phyloP scores from a whole-genome alignment of 2,329 filamentous ascomycete species.

The Aspergillus fumigatiaffinis region DNA sequence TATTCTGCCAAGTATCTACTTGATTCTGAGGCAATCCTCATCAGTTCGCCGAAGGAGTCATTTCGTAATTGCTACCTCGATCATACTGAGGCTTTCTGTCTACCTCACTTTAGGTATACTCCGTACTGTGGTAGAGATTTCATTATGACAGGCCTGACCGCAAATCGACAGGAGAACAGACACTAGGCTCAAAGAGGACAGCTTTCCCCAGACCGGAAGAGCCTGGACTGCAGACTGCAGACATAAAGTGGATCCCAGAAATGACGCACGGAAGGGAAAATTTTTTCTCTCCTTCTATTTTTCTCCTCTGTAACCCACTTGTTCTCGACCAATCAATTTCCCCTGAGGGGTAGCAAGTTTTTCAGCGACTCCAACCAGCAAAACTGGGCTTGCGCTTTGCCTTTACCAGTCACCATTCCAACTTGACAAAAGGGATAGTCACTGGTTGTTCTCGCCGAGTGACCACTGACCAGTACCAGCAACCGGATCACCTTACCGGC shows the following conservation, averaged over 20 bases:
- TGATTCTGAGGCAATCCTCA: too few species aligned
- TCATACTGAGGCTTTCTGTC: too few species aligned
- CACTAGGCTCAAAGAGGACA: constrained; percentile 3
- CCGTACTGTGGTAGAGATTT: too few species aligned
- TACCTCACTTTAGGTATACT: too few species aligned
- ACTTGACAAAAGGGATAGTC: too few species aligned
- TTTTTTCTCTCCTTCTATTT: not conserved
- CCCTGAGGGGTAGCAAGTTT: not conserved
- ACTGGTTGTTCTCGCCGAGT: not conserved
- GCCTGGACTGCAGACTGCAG: constrained; percentile 6
- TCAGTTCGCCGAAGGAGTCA: not conserved
- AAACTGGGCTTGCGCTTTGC: not conserved
- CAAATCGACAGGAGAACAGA: not conserved
- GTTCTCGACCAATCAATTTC: not conserved
- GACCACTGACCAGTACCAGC: too few species aligned
- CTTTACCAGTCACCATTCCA: not conserved
- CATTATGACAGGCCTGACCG: too few species aligned
- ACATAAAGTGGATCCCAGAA: not conserved
- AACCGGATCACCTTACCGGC: not conserved
- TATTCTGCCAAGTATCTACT: not conserved
- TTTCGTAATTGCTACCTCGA: not conserved
- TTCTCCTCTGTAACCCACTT: not conserved
- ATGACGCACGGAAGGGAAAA: constrained; percentile 1
- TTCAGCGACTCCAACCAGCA: not conserved
- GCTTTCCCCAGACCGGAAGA: constrained; percentile 12